phyloP scores from a whole-genome alignment of 1,284 basidiomycete species.

The Ganoderma multipileum region DNA sequence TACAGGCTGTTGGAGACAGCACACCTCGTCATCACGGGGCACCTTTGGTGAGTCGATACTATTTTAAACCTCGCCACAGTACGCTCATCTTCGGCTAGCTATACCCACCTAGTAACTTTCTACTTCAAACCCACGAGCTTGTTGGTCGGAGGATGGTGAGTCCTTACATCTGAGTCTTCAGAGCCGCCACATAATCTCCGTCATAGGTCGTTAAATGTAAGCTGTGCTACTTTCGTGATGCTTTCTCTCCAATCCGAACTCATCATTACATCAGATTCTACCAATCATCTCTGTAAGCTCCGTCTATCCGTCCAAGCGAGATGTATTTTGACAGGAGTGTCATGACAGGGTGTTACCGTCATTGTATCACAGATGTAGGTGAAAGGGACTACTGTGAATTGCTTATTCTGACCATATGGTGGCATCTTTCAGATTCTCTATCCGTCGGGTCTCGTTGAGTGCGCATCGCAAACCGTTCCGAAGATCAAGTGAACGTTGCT shows the following conservation, averaged over 20 bases:
- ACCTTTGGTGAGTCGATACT: not conserved
- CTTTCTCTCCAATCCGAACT: not conserved
- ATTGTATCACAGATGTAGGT: constrained; percentile 1
- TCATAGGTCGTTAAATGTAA: not conserved
- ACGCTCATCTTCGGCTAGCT: not conserved
- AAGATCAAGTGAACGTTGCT: not conserved
- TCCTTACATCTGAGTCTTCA: not conserved
- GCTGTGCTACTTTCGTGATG: not conserved
- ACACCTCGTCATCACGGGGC: not conserved
- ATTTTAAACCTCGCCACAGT: not conserved
- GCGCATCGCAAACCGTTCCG: not conserved
- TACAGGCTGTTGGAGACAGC: not conserved
- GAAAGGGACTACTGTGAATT: too few relatives aligned
- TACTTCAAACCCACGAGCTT: constrained; percentile 1
- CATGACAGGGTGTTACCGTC: not conserved
- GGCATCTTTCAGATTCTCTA: not conserved
- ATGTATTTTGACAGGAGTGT: not conserved
- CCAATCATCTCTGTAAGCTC: not conserved
- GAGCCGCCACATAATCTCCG: not conserved
- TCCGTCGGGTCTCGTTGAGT: constrained; percentile 6
- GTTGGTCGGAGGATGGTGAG: constrained; percentile 1
- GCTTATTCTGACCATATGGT: not conserved
- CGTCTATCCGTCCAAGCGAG: not conserved
- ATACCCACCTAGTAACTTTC: not conserved
- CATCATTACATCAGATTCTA: not conserved